A percentile compares a stretch with the other conserved stretches of the same genome.
Conservation (phyloP, 2,329 filamentous ascomycete species). For the Colletotrichum gigasporum region DNA sequence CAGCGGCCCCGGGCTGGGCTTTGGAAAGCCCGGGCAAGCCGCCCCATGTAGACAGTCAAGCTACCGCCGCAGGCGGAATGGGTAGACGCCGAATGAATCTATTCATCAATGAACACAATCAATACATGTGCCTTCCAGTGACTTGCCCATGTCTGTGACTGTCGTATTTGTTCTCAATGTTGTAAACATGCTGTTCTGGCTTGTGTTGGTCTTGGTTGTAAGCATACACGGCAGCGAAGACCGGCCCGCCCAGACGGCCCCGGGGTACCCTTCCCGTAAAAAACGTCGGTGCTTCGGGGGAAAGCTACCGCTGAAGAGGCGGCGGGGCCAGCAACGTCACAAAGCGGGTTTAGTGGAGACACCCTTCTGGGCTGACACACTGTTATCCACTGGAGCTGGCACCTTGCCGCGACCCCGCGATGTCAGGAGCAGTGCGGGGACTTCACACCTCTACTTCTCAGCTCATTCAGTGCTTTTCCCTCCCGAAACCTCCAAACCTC, state of each 20-base stretch:
- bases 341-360: slow-evolving; percentile 5
- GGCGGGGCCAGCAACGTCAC: slow-evolving; percentile 22
- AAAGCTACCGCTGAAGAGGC: slow-evolving; percentile 22
- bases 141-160: too few species aligned
- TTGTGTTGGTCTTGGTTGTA: too few species aligned
- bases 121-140: background rate
- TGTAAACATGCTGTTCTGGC: too few species aligned
- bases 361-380: background rate
- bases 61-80: slow-evolving; percentile 36
- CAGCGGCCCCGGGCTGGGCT: slow-evolving; percentile 39
- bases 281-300: slow-evolving; percentile 20
- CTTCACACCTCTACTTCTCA: slow-evolving; percentile 8
- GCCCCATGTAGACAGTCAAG: slow-evolving; percentile 36
- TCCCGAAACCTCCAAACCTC: background rate
- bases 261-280: background rate
- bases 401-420: slow-evolving; percentile 22
- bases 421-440: slow-evolving; percentile 25
- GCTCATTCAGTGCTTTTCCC: background rate
- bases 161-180: too few species aligned
- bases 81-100: slow-evolving; percentile 65
- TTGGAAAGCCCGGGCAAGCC: slow-evolving; percentile 45
- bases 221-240: too few species aligned
- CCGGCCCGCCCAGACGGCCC: background rate
- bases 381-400: background rate
- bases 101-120: slow-evolving; percentile 43